Evolutionary conservation across 371 early-diverging fungal species (phyloP).

Genomic region (Dichotomocladium elegans): DNA sequence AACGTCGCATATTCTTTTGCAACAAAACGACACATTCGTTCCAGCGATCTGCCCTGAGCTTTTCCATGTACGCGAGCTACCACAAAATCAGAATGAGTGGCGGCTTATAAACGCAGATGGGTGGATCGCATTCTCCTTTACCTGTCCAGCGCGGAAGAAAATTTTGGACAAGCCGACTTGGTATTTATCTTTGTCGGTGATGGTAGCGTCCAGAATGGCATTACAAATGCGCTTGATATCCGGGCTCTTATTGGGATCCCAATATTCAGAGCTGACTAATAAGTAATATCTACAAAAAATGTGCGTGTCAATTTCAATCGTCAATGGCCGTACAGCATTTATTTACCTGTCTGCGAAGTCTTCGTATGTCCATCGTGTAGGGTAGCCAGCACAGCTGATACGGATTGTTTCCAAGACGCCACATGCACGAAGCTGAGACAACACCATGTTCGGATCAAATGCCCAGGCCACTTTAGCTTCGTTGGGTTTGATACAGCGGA

Average conservation of each 20-base stretch:
- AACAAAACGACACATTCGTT: constrained; percentile 78
- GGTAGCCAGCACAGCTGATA: constrained; percentile 99
- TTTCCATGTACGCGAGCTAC: constrained; percentile 86
- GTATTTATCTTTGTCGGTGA: constrained; percentile 81
- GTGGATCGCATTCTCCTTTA: too few species aligned
- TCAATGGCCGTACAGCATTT: neutral
- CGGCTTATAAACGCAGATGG: neutral
- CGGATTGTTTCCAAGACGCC: constrained; percentile 99
- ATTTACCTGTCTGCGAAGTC: constrained; percentile 86
- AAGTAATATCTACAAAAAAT: constrained; percentile 61
- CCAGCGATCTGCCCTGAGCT: constrained; percentile 79
- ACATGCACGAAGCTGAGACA: constrained; percentile 97
- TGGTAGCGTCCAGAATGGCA: constrained; percentile 69
- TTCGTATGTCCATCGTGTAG: constrained; percentile 84
- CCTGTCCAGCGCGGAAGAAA: constrained; percentile 96
- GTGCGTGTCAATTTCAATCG: neutral
- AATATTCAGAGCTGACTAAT: constrained; percentile 69
- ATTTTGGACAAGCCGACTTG: constrained; percentile 97
- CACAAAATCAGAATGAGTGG: neutral
- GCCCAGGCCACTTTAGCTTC: constrained; percentile 85
- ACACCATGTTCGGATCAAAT: constrained; percentile 91
- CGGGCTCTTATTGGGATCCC: constrained; percentile 51
- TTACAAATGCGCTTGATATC: constrained; percentile 55
- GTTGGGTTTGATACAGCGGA: constrained; percentile 98
- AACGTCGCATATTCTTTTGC: constrained; percentile 86